Evolutionary conservation across 169 alveolate genomes (phyloP).

Genomic region (Ichthyophthirius multifiliis): DNA sequence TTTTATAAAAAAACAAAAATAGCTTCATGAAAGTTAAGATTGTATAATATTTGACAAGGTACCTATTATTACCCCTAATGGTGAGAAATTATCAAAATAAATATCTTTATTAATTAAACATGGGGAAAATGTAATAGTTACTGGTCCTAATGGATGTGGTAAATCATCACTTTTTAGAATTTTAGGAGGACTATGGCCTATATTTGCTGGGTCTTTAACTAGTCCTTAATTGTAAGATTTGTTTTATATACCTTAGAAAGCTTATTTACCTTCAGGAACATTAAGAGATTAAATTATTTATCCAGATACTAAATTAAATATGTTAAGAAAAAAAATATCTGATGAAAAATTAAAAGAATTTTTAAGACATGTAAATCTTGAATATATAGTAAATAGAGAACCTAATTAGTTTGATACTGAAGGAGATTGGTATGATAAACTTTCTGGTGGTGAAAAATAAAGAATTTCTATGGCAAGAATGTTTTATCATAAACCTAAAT

Average conservation of each 20-base stretch:
- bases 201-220: conserved; percentile 71
- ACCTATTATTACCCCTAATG: conserved; percentile 84
- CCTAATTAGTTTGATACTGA: conserved; percentile 53
- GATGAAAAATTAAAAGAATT: conserved; percentile 63
- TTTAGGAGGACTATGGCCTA: conserved; percentile 89
- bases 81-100: conserved; percentile 67
- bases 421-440: conserved; percentile 78
- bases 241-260: conserved; percentile 87
- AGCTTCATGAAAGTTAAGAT: conserved; percentile 24
- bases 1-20: not conserved
- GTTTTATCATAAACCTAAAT: conserved; percentile 79
- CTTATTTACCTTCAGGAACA: conserved; percentile 88
- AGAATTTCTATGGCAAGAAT: conserved; percentile 89
- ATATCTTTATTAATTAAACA: conserved; percentile 64
- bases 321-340: conserved; percentile 43
- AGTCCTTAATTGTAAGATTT: conserved; percentile 70
- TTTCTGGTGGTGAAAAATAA: conserved; percentile 91
- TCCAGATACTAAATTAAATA: conserved; percentile 63
- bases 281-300: conserved; percentile 85
- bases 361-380: conserved; percentile 70
- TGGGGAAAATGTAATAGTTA: conserved; percentile 81
- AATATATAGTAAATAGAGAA: conserved; percentile 59
- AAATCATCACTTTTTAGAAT: conserved; percentile 85
- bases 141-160: conserved; percentile 92
- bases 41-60: conserved; percentile 72